Base-by-base conservation (phyloP, 1,139 yeast genomes). In the Pichia sp. region DNA sequence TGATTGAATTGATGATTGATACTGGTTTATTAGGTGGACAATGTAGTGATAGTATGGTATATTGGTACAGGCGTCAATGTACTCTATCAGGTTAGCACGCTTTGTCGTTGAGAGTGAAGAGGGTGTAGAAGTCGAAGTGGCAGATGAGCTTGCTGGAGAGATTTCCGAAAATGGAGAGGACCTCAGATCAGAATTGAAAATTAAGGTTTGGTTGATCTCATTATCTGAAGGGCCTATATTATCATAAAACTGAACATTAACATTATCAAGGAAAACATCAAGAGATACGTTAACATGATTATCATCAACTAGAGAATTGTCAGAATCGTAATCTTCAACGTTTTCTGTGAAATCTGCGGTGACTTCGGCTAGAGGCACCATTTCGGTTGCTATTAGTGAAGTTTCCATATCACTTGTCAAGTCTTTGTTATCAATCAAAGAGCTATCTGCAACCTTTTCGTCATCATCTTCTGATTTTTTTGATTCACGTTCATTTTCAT, bases 161-260 rank as follows among this genome's bases (percentile, higher is more conserved):
- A 45, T 45, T n/a, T 46, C 47, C 5, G 43, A 47, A 8, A 29
- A 23, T 4, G 52, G 50, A 8, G 57, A 46, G 29, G 53, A 41
- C 15, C 47, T 49, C 1, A 19, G 8, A 31, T 50, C 52, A n/a
- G 51, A 16, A 47, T 31, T 50, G n/a, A 49, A 47, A 10, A 30
- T 47, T 8, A 59, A 19, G 2, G 55, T 54, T 11, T 55, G 49
- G 1, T 52, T 47, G 10, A 63, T 49, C 41, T 63, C 66, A 29
- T 61, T 56, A 34, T 64, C 67, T 1, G 65, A 61, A 2, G 70
- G 69, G 0, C 67, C 67, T 30, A 67, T 62, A 42, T 58, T 57
- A 49, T 66, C 70, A 57, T 61, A 65, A 51, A 67, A 67, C 30
- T 63, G 65, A 15, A 67, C 68, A 43, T 62, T 62, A 1, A 65